These are phyloP conservation scores for Mycena metata DNA, from an alignment of 768 basidiomycete genomes.

Conservation along the genomic window DNA sequence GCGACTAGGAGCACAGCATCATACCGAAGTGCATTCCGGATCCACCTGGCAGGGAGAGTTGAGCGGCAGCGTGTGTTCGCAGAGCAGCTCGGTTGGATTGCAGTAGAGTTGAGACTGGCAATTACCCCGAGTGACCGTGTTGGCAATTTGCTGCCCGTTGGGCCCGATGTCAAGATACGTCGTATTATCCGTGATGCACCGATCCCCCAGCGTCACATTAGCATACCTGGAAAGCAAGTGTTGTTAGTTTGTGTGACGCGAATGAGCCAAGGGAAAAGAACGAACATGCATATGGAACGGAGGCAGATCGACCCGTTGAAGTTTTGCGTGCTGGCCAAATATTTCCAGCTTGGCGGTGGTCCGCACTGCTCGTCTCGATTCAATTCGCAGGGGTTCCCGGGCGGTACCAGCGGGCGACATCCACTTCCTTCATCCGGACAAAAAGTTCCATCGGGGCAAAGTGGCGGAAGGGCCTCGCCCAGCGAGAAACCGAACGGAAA, in stretches of 20 bases:
- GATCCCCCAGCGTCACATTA: slow-evolving; percentile 64
- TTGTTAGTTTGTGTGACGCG: too few species aligned
- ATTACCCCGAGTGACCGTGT: slow-evolving; percentile 70
- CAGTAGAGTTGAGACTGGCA: slow-evolving; percentile 70
- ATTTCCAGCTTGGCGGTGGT: slow-evolving; percentile 55
- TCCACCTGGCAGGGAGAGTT: slow-evolving; percentile 63
- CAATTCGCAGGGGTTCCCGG: slow-evolving; percentile 68
- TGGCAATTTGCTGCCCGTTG: slow-evolving; percentile 56
- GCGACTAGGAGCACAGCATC: slow-evolving; percentile 21
- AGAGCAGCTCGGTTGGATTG: slow-evolving; percentile 57
- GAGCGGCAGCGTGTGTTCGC: slow-evolving; percentile 58
- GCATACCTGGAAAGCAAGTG: slow-evolving; percentile 58
- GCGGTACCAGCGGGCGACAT: slow-evolving; percentile 57
- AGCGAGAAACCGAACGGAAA: slow-evolving; percentile 66
- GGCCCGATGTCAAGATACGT: slow-evolving; percentile 63
- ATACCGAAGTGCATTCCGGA: slow-evolving; percentile 65
- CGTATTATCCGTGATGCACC: slow-evolving; percentile 67
- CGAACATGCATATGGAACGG: slow-evolving; percentile 69
- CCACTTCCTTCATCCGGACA: slow-evolving; percentile 78
- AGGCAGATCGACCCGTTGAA: slow-evolving; percentile 73
- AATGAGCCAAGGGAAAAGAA: slow-evolving; percentile 3
- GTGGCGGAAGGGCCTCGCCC: slow-evolving; percentile 59
- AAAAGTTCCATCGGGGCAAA: slow-evolving; percentile 67
- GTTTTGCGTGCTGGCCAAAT: slow-evolving; percentile 56
- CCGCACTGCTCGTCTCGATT: slow-evolving; percentile 73